Base-by-base conservation (phyloP, 495 filamentous ascomycete genomes). In the Annulohypoxylon stygium region DNA sequence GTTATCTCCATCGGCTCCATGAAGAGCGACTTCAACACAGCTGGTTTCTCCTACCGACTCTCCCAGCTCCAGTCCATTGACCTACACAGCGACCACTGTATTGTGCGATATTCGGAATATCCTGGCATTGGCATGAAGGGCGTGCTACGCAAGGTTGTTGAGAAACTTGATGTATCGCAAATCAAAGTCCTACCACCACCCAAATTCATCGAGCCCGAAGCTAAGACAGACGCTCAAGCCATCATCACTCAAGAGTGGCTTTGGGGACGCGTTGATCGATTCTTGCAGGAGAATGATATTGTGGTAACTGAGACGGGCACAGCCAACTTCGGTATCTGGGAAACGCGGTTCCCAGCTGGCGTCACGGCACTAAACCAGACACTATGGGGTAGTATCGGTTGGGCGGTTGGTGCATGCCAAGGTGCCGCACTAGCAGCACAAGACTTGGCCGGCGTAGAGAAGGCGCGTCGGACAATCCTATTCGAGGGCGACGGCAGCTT, bases 281-380 rank as follows among this genome's bases (percentile, higher is more conserved):
- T 92, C 88, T 80, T 97, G 23, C 85, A 89, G 68, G 84, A 90
- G 54, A 84, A 89, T 18, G 95, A 98, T 74, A 88, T 97, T 58
- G 85, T 97, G 45, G 88, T 97, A 51, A 95, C 93, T 0, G 95
- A 97, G 78, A 97, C 94, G 14, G 94, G 95, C 54, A 97, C 94
- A 3, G 86, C 93, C 33, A 95, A 93, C 81, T 97, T 97, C 81
- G 94, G 95, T 48, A 92, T 97, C 70, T 93, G 91, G 88, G 93
- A 97, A 62, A 94, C 92, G 34, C 89, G 89, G 23, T 96, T 97
- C 84, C 93, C 93, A 0, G 78, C 86, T 25, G 83, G 87, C 26
- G 93, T 95, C 0, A 92, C 87, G 3, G 91, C 91, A 16, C 86
- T 97, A 70, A 93, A 88, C 51, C 94, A 97, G 79, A 91, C 95